Conservation (phyloP, 1,139 yeast species). For the Zygosaccharomyces sapae region DNA sequence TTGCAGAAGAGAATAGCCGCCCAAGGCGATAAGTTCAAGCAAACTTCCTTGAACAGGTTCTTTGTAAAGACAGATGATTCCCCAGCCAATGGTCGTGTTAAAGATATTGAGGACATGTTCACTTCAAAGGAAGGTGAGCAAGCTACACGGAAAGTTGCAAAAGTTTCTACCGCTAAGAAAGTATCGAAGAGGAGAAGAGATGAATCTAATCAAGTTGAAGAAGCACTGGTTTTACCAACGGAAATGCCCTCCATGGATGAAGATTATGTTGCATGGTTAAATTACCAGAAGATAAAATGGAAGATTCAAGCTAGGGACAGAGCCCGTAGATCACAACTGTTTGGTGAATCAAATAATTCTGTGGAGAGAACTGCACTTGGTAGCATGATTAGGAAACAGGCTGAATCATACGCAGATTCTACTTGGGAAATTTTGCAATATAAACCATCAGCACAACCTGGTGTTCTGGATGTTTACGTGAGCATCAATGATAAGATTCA, state of each 20-base stretch:
- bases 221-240: constrained; percentile 48
- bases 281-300: constrained; percentile 86
- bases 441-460: constrained; percentile 55
- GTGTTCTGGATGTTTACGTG: constrained; percentile 71
- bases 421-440: constrained; percentile 86
- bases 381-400: constrained; percentile 67
- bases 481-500: constrained; percentile 71
- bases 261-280: constrained; percentile 73
- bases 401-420: constrained; percentile 69
- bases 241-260: constrained; percentile 67
- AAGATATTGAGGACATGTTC: constrained; percentile 81
- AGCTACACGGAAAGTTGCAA: constrained; percentile 42
- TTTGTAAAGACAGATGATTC: constrained; percentile 42
- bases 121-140: constrained; percentile 32
- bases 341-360: constrained; percentile 60
- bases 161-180: constrained; percentile 47
- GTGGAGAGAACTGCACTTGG: constrained; percentile 54
- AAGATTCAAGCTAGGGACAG: constrained; percentile 64
- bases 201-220: constrained; percentile 40
- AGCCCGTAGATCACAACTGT: constrained; percentile 66
- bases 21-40: constrained; percentile 67
- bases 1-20: constrained; percentile 57
- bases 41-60: constrained; percentile 58
- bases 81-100: constrained; percentile 37
- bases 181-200: constrained; percentile 34